Percentiles rank a stretch among this genome's conserved stretches.
Conservation (phyloP, 2,329 filamentous ascomycete species). For the Lojkania enalia region DNA sequence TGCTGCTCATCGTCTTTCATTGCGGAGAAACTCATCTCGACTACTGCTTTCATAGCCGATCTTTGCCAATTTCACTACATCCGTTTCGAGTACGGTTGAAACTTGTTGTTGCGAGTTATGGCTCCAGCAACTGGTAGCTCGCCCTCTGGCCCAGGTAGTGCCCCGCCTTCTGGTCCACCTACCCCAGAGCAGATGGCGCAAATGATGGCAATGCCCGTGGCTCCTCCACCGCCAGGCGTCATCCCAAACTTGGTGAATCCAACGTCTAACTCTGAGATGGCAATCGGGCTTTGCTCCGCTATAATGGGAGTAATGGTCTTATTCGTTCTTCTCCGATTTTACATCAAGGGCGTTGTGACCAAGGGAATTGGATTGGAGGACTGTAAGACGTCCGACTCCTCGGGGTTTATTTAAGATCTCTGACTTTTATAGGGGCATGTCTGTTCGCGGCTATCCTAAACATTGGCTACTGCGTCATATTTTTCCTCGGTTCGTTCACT, state of each 20-base stretch:
- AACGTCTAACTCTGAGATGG: slow-evolving; percentile 1
- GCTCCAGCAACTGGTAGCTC: background rate
- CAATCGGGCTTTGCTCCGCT: slow-evolving; percentile 2
- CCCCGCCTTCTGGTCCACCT: background rate
- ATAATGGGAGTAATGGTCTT: slow-evolving; percentile 2
- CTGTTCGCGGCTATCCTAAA: slow-evolving; percentile 3
- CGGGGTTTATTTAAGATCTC: too few relatives aligned
- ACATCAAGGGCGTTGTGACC: background rate
- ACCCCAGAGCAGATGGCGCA: slow-evolving; percentile 3
- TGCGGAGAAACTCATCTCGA: background rate
- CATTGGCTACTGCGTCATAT: background rate
- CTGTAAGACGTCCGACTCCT: too few relatives aligned
- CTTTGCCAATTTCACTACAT: too few relatives aligned
- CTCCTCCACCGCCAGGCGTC: slow-evolving; percentile 3
- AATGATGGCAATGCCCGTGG: slow-evolving; percentile 6
- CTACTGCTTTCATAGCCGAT: too few relatives aligned
- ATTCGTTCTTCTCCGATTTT: slow-evolving; percentile 1
- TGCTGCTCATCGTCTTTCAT: background rate
- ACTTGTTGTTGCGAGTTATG: too few relatives aligned
- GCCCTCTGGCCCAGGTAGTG: background rate
- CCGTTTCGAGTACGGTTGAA: too few relatives aligned
- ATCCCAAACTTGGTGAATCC: slow-evolving; percentile 4
- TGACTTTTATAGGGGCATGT: slow-evolving; percentile 6
- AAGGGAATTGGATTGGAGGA: slow-evolving; percentile 4
- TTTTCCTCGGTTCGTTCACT: background rate